Evolutionary conservation across 1,284 basidiomycete species (phyloP).

Genomic region (Cyathus pygmaeus): DNA sequence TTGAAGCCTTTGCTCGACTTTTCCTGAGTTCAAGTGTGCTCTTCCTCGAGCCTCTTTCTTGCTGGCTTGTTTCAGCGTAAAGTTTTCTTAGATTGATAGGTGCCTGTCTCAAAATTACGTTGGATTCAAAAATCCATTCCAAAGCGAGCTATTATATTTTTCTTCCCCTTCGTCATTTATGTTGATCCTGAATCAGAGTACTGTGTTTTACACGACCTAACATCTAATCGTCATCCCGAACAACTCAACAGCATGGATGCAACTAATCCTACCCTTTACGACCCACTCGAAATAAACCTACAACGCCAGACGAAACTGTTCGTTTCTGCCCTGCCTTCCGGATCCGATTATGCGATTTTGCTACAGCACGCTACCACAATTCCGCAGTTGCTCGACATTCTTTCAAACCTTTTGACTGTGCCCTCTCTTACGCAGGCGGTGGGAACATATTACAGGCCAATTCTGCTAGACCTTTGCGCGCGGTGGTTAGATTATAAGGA

Average conservation of each 20-base stretch:
- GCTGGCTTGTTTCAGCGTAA: too few relatives aligned
- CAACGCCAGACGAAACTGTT: constrained; percentile 58
- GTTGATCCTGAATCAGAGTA: neutral
- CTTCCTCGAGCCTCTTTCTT: too few relatives aligned
- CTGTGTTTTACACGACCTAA: neutral
- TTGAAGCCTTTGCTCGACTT: too few relatives aligned
- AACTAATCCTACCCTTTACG: constrained; percentile 36
- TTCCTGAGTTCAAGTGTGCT: too few relatives aligned
- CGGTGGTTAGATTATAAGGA: constrained; percentile 68
- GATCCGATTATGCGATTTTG: constrained; percentile 43
- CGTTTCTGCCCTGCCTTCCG: constrained; percentile 50
- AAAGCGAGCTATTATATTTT: too few relatives aligned
- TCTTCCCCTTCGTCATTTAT: too few relatives aligned
- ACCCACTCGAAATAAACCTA: constrained; percentile 64
- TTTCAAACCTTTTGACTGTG: constrained; percentile 61
- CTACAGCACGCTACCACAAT: constrained; percentile 50
- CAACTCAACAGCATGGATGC: neutral
- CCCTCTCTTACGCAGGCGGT: constrained; percentile 67
- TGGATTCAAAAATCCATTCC: too few relatives aligned
- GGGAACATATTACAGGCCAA: constrained; percentile 69
- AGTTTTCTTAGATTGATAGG: too few relatives aligned
- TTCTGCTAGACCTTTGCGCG: constrained; percentile 77
- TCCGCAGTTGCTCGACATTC: constrained; percentile 48
- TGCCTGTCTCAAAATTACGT: too few relatives aligned
- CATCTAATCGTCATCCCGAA: neutral